Conservation (phyloP, 1,284 basidiomycete species). For the Cystobasidium pallidum region DNA sequence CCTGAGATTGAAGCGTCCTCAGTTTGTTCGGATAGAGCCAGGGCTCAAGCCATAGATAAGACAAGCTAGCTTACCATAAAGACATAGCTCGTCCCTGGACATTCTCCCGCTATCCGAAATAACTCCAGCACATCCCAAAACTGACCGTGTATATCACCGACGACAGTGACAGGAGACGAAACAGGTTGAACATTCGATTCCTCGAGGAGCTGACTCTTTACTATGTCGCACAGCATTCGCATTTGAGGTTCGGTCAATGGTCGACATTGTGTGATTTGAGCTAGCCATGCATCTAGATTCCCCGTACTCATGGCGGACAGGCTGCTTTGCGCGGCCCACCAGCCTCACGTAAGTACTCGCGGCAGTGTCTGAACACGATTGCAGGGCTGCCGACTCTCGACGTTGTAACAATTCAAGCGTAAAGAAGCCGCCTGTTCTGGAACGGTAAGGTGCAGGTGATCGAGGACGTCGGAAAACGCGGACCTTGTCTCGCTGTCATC, state of each 20-base stretch:
- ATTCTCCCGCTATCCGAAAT: conserved; percentile 81
- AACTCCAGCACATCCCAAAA: conserved; percentile 95
- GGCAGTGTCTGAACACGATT: no score
- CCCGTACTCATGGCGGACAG: conserved; percentile 13
- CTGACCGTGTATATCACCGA: conserved; percentile 92
- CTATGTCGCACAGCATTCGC: conserved; percentile 83
- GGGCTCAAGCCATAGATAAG: not conserved
- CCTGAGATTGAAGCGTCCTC: conserved; percentile 62
- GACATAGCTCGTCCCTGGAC: conserved; percentile 89
- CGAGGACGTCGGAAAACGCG: no score
- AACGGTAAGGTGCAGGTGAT: no score
- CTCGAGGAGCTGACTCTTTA: conserved; percentile 83
- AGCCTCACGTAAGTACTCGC: not conserved
- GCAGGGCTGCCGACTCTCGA: no score
- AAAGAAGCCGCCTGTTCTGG: no score
- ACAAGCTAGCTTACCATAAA: conserved; percentile 75
- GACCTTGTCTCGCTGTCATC: no score
- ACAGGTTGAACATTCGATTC: conserved; percentile 96
- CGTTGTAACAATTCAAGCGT: no score
- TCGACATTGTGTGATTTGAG: conserved; percentile 77
- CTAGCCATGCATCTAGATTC: conserved; percentile 50
- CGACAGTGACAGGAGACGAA: conserved; percentile 85
- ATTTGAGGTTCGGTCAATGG: conserved; percentile 89
- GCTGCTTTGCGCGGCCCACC: no score
- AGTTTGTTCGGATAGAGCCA: not conserved